Percentiles rank a stretch among this genome's conserved stretches.
Conservation (phyloP, 2,329 filamentous ascomycete genomes). For the Apiospora hydei region DNA sequence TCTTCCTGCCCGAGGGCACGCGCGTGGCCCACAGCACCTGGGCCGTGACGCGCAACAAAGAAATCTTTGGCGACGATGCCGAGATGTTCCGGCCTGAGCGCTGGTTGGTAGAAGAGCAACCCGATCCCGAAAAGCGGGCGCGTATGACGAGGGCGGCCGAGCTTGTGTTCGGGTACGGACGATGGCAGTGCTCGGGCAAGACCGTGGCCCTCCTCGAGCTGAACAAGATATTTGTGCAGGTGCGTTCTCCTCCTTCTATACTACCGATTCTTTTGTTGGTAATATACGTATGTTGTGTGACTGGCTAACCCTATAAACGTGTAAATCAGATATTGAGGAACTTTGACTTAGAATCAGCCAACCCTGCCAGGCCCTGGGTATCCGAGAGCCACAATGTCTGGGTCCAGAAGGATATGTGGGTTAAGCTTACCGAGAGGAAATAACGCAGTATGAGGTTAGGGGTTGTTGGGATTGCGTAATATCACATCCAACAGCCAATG, state of each 20-base stretch:
- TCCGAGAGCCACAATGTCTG: slow-evolving; percentile 20
- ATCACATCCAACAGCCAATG: no score
- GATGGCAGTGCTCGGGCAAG: slow-evolving; percentile 23
- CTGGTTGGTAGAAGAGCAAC: background rate
- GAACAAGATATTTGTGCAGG: slow-evolving; percentile 23
- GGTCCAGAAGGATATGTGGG: slow-evolving; percentile 23
- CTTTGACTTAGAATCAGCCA: slow-evolving; percentile 20
- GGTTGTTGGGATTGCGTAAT: no score
- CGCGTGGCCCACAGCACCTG: slow-evolving; percentile 18
- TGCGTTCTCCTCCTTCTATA: background rate
- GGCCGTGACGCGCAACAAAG: slow-evolving; percentile 4
- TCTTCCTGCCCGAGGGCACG: slow-evolving; percentile 14
- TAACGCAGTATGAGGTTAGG: background rate
- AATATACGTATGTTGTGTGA: background rate
- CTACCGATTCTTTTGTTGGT: no score
- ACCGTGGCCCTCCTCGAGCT: slow-evolving; percentile 16
- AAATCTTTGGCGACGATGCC: slow-evolving; percentile 9
- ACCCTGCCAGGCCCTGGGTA: slow-evolving; percentile 20
- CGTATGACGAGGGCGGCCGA: background rate
- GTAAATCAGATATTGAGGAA: slow-evolving; percentile 10
- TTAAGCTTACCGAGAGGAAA: slow-evolving; percentile 6
- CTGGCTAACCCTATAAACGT: background rate
- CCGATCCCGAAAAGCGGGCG: background rate
- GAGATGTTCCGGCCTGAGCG: slow-evolving; percentile 22
- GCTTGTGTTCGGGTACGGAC: slow-evolving; percentile 20